Evolutionary conservation across 108 stramenopile species (phyloP).

Genomic region (Skeletonema costatum): DNA sequence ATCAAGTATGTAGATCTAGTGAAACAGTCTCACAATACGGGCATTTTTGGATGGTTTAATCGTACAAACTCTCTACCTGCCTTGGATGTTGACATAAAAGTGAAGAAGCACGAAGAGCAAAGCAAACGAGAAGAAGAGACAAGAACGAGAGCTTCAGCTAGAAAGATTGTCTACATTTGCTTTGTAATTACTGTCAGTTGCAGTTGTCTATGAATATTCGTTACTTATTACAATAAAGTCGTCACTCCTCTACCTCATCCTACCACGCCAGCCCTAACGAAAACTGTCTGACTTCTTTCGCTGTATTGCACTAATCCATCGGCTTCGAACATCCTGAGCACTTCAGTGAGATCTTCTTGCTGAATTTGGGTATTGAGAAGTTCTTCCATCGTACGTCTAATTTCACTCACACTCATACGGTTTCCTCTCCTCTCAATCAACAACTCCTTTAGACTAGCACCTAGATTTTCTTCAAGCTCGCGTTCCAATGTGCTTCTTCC

Average conservation of each 20-base stretch:
- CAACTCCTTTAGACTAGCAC: conserved; percentile 64
- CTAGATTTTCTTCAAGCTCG: conserved; percentile 66
- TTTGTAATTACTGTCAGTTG: too few relatives aligned
- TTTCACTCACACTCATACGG: conserved; percentile 68
- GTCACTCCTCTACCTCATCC: background rate
- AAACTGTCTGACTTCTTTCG: conserved; percentile 82
- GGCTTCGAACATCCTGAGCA: conserved; percentile 71
- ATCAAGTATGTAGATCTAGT: background rate
- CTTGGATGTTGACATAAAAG: too few relatives aligned
- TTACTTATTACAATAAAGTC: background rate
- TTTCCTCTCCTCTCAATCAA: conserved; percentile 67
- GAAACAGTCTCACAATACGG: background rate
- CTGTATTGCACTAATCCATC: conserved; percentile 83
- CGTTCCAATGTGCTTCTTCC: conserved; percentile 86
- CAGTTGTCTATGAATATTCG: background rate
- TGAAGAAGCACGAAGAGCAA: too few relatives aligned
- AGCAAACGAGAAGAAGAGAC: too few relatives aligned
- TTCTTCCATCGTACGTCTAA: conserved; percentile 69
- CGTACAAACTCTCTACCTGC: too few relatives aligned
- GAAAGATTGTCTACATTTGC: too few relatives aligned
- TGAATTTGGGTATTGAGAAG: conserved; percentile 50
- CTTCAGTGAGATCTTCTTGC: conserved; percentile 65
- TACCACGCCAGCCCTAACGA: conserved; percentile 69
- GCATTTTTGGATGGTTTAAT: background rate
- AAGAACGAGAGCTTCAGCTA: too few relatives aligned